Evolutionary conservation across 306 rosid genomes (phyloP), one percentile per base, ranked within the genome.

Genomic region (Neltuma alba): DNA sequence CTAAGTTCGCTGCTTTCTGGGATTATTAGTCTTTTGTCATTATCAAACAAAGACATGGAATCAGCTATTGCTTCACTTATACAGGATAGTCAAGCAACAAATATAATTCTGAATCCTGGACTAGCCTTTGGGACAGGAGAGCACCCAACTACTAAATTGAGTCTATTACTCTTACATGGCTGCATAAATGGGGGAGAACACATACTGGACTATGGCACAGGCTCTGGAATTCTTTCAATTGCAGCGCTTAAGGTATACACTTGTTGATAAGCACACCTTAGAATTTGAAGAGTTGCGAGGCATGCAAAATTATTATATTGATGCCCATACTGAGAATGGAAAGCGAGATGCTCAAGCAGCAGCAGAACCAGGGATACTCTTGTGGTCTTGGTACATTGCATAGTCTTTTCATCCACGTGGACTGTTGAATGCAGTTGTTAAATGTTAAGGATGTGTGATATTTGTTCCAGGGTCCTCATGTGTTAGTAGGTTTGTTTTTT

Each of bases 111-210:
- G 70, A 70, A 88, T 85, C 97, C 97, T 34, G 95, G 95, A 65
- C 81, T 91, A 71, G 97, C 98, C 75, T 94, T 94, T 79, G 98
- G 98, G 83, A 92, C 97, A 13, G 98, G 98, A 54, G 97, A 94
- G 72, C 98, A 94, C 58, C 86, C 93, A 25, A 92, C 84, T 28
- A 94, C 98, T 30, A 92, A 87, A 79, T 74, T 94, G 83, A 91
- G 98, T 88, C 88, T 94, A 44, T 79, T 89, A 87, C 85, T 92
- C 77, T 87, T 94, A 69, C 92, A 79, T 55, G 54, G 79, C 66
- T 81, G 88, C 74, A 86, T 92, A 64, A 81, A 80, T 75, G 98
- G 97, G 70, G 97, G 97, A 76, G 97, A 92, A 86, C 65, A 21
- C 66, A 42, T 94, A 81, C 85, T 92, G 75, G 98, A 94, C 88